phyloP scores from a whole-genome alignment of 2,329 filamentous ascomycete genomes.

The Grosmannia penicillata region DNA sequence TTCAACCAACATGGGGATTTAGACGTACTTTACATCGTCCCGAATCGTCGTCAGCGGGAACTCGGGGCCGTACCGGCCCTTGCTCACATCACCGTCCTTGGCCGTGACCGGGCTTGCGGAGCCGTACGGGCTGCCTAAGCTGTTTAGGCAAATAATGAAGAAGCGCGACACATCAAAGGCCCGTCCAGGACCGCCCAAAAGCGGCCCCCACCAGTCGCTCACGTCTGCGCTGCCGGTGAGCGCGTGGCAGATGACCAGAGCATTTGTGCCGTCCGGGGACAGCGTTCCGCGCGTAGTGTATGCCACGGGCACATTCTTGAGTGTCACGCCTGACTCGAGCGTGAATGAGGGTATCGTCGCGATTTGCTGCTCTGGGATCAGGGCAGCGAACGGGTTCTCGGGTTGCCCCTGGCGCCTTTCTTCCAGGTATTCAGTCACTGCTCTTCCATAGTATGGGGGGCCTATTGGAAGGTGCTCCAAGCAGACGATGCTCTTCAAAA shows the following conservation, averaged over 20 bases:
- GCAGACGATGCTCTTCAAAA: no score
- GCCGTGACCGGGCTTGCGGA: slow-evolving; percentile 80
- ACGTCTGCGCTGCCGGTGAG: slow-evolving; percentile 77
- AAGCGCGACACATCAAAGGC: slow-evolving; percentile 73
- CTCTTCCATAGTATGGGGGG: slow-evolving; percentile 16
- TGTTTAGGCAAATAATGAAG: slow-evolving; percentile 79
- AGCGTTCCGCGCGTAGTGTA: slow-evolving; percentile 52
- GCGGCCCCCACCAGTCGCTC: slow-evolving; percentile 75
- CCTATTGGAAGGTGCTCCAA: background rate
- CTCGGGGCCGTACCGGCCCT: slow-evolving; percentile 80
- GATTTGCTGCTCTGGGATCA: slow-evolving; percentile 81
- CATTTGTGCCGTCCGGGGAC: slow-evolving; percentile 45
- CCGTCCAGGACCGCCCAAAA: slow-evolving; percentile 62
- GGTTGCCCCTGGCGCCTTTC: slow-evolving; percentile 55
- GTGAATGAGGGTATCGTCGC: slow-evolving; percentile 79
- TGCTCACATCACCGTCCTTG: slow-evolving; percentile 61
- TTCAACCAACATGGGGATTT: background rate
- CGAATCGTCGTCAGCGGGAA: slow-evolving; percentile 91
- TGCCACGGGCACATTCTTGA: slow-evolving; percentile 60
- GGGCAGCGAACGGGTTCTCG: slow-evolving; percentile 77
- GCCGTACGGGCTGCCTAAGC: slow-evolving; percentile 71
- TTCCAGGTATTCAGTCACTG: slow-evolving; percentile 49
- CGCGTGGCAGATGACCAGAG: slow-evolving; percentile 69
- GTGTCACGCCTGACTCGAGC: slow-evolving; percentile 77
- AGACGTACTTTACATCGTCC: slow-evolving; percentile 77